Evolutionary conservation across 805 yeast genomes (phyloP), one percentile per base, ranked within the genome.

Genomic region (Scheffersomyces lignosus): DNA sequence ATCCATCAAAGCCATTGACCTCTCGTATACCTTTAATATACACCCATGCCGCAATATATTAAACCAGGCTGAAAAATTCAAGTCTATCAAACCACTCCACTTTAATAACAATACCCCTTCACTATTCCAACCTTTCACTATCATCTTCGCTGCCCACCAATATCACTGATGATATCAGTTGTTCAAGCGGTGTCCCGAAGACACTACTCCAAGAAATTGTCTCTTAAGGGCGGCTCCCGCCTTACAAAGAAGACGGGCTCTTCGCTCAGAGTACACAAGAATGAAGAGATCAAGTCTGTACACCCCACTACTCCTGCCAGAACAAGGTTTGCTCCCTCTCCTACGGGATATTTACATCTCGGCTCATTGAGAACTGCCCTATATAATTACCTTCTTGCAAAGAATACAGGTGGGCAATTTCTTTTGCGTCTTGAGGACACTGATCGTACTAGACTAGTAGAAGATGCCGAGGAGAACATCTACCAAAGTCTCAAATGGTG

Each of bases 291-390:
- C 46, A 41, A 31, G 18, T 52, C 58, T 27, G 47, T 67, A 7
- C 75, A 71, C 30, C 78, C 81, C 1, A 46, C 39, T 1, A 24
- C 41, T 0, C 88, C 93, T 0, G 95, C 81, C 0, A 62, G 96
- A 46, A 87, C 98, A 1, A 66, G 99, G 45, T 93, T 93, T 62
- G 99, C 99, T 0, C 99, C 99, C 0, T 89, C 97, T 2, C 99
- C 99, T 1, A 93, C 99, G 0, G 99, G 99, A 0, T 78, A 78
- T 43, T 69, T 93, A n/a, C 99, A 93, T 57, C 58, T 93, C 41
- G 99, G 99, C 0, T 90, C 97, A 0, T 56, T 93, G 31, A 67
- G 99, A 57, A 93, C 99, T 0, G 98, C 98, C 0, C 61, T 93
- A 14, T 93, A 88, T 62, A 93, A 93, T 59, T 93, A 81, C 51